phyloP scores from a whole-genome alignment of 139 green algal genomes.

The Tetradesmus lagerheimii region DNA sequence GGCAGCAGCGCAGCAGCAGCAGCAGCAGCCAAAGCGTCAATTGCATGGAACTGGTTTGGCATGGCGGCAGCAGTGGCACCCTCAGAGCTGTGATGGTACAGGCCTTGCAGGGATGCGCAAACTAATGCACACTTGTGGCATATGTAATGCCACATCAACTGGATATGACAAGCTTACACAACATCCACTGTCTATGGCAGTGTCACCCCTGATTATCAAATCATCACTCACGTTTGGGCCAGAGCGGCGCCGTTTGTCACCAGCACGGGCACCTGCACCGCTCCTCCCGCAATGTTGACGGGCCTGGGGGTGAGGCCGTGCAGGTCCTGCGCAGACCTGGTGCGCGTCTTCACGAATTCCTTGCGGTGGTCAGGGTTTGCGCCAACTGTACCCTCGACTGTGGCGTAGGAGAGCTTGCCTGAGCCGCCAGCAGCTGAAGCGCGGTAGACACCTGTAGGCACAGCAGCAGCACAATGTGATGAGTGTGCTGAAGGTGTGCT shows the following conservation, averaged over 20 bases:
- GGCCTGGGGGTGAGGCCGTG: not conserved
- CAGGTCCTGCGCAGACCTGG: not conserved
- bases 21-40: not conserved
- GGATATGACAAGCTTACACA: no score
- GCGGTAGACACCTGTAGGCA: not conserved
- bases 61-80: no score
- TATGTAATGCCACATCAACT: no score
- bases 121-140: no score
- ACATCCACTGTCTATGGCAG: no score
- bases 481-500: no score
- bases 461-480: no score
- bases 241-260: not conserved
- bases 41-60: no score
- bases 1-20: not conserved
- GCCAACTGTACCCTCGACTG: not conserved
- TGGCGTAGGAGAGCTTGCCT: not conserved
- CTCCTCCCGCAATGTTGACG: not conserved
- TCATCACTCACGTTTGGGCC: not conserved
- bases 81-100: no score
- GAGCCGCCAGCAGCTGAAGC: not conserved
- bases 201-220: no score
- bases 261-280: not conserved
- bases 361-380: not conserved
- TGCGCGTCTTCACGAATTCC: not conserved
- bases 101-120: no score